Evolutionary conservation across 2,329 filamentous ascomycete genomes (phyloP), one percentile per base, ranked within the genome.

Genomic region (Dichotomopilus funicola): DNA sequence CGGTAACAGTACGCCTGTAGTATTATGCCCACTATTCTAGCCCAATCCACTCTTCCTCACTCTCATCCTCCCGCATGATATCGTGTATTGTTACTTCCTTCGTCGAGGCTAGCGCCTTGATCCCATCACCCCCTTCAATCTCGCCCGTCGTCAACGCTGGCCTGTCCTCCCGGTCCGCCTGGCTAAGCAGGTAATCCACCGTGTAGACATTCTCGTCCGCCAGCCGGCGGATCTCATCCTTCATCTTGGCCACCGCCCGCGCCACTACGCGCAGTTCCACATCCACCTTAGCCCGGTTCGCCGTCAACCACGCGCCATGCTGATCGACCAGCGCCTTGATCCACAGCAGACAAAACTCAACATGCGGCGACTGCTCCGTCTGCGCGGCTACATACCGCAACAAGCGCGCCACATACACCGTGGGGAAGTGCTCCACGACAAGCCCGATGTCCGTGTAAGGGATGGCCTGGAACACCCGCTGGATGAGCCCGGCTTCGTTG

Each of bases 341-440:
- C 94, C 94, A 99, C 7, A 92, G 75, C 45, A 99, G 75, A 65
- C 94, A 95, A 72, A 97, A 95, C 72, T 99, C 94, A 4, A 99
- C 80, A 75, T 96, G 92, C 1, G 91, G 92, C 1, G 87, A 91
- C 67, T 92, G 85, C 65, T 97, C 92, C 1, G 89, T 88, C 66
- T 95, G 89, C 8, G 87, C 80, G 2, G 91, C 91, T 6, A 97
- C 87, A 62, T 96, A 95, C 46, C 90, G 87, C 49, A 99, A 77
- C 10, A 97, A 76, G 3, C 89, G 83, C 34, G 88, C 83, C 5
- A 99, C 84, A 70, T 99, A 99, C 34, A 96, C 88, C 0, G 81
- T 79, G 1, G 94, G 94, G 40, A 96, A 74, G 36, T 87, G 83
- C 51, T 83, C 84, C 31, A 95, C 88, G 0, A 95, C 85, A 7